phyloP scores from a whole-genome alignment of 1,284 basidiomycete genomes.

The Marasmius oreades region DNA sequence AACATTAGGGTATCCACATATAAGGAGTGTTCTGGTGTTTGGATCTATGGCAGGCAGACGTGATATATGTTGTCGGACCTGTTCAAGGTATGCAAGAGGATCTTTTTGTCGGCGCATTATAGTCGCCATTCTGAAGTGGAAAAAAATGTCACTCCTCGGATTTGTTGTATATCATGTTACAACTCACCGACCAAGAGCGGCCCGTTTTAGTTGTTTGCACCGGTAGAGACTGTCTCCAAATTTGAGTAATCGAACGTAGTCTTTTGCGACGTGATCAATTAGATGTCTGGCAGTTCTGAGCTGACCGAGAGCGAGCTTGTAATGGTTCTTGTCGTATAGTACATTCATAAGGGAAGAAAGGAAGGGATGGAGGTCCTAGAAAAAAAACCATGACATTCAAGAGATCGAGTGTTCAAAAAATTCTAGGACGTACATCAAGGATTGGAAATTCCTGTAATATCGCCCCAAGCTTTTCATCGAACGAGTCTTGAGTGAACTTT shows the following conservation, averaged over 20 bases:
- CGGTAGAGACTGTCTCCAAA: constrained; percentile 95
- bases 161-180: neutral
- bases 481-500: constrained; percentile 97
- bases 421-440: constrained; percentile 70
- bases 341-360: constrained; percentile 93
- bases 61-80: constrained; percentile 95
- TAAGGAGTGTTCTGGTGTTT: constrained; percentile 92
- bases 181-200: constrained; percentile 86
- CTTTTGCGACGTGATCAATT: constrained; percentile 93
- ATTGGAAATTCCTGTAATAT: constrained; percentile 97
- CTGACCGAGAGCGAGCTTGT: constrained; percentile 95
- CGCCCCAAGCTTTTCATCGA: constrained; percentile 93
- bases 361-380: constrained; percentile 93
- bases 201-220: constrained; percentile 95
- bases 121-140: constrained; percentile 78
- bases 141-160: neutral
- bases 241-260: constrained; percentile 92
- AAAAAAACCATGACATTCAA: constrained; percentile 8
- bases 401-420: neutral
- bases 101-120: constrained; percentile 97
- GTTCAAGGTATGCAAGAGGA: constrained; percentile 92
- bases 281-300: constrained; percentile 91
- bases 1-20: constrained; percentile 97
- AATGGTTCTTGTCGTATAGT: constrained; percentile 97
- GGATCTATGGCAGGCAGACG: constrained; percentile 96